Base-by-base conservation (phyloP, 371 early-diverging fungal species). In the Lichtheimia corymbifera region DNA sequence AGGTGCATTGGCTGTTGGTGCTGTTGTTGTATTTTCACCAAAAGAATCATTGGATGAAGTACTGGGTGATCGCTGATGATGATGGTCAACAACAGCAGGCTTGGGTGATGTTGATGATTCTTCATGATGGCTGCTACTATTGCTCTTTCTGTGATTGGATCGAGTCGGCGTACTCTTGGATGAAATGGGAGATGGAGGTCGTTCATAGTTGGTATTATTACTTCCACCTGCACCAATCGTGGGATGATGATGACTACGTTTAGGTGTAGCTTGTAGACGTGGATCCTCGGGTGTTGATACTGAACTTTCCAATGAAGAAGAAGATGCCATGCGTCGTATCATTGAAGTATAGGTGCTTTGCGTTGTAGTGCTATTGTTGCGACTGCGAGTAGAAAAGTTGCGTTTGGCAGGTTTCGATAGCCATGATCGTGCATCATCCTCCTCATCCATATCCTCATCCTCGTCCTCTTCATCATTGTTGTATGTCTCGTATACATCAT, bases 131-230 rank as follows among this genome's bases (percentile, higher is more conserved):
- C n/a, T 30, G 18, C 43, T 58, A 17, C 59, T 58, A 12, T 50
- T 40, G 41, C 55, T 53, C 20, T 28, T 65, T 50, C 44, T 59
- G 44, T 47, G 45, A n/a, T 30, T 28, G 42, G 57, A 65, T 27
- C 17, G 65, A 9, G 57, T 64, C 9, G 68, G 68, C 6, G 68
- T 68, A 24, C 68, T 68, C 58, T 61, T 58, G 18, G 68, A 68
- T 15, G 64, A 50, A 15, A 64, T 50, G 27, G 68, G 68, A 15
- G 68, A 64, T 12, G 68, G 61, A 15, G 63, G 65, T 7, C 55
- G 43, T 11, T 58, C 55, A 42, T 52, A 30, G 27, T 18, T 44
- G 14, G 50, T 49, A 2, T 17, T 11, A 25, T 17, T 44, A 25
- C 27, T 50, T 6, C 2, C 2, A 22, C 22, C 22, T 1, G 1